A percentile compares a stretch with the other conserved stretches of the same genome.
phyloP scores from a whole-genome alignment of 306 rosid species.

The Cucumis melo region DNA sequence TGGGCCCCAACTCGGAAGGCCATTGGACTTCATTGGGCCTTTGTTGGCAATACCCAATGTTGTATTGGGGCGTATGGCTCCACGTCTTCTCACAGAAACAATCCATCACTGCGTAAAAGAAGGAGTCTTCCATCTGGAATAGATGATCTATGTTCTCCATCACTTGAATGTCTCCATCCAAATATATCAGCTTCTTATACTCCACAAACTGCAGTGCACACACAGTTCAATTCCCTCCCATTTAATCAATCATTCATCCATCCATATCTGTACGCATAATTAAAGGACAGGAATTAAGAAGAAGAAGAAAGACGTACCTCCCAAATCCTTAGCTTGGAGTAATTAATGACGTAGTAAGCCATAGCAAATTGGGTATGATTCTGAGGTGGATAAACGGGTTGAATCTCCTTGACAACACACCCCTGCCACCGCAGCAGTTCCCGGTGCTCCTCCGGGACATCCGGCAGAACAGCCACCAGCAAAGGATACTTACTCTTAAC shows the following conservation, averaged over 20 bases:
- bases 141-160: slow-evolving; percentile 54
- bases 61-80: slow-evolving; percentile 45
- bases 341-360: slow-evolving; percentile 80
- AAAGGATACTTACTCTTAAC: slow-evolving; percentile 43
- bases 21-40: slow-evolving; percentile 54
- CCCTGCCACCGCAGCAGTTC: slow-evolving; percentile 39
- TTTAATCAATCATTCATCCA: no score
- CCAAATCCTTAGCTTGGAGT: slow-evolving; percentile 84
- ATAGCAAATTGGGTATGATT: slow-evolving; percentile 67
- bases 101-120: slow-evolving; percentile 69
- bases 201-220: slow-evolving; percentile 74
- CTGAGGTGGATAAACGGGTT: slow-evolving; percentile 51
- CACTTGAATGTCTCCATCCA: slow-evolving; percentile 74
- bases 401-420: slow-evolving; percentile 50
- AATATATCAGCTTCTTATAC: slow-evolving; percentile 60
- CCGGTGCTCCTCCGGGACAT: slow-evolving; percentile 69
- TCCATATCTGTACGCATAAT: no score
- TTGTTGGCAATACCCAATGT: slow-evolving; percentile 65
- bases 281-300: not conserved
- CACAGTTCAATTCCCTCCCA: not conserved
- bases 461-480: slow-evolving; percentile 66
- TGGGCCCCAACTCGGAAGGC: slow-evolving; percentile 37
- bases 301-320: slow-evolving; percentile 21
- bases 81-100: slow-evolving; percentile 68
- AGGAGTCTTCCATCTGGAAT: slow-evolving; percentile 37